A percentile compares a stretch with the other conserved stretches of the same genome.
Evolutionary conservation across 768 basidiomycete species (phyloP).

Genomic region (Dacryopinax primogenitus): DNA sequence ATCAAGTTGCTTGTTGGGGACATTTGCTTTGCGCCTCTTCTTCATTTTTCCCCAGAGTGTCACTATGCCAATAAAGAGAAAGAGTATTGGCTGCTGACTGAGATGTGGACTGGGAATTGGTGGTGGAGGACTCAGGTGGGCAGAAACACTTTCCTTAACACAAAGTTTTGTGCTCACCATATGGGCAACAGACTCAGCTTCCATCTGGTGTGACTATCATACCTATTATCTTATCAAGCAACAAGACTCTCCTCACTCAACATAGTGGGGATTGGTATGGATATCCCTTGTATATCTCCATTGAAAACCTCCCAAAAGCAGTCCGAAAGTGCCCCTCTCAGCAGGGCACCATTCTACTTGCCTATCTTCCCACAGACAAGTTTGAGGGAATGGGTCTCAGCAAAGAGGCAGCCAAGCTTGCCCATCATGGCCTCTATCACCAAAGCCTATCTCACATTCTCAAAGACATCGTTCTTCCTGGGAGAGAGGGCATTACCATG

Average conservation of each 20-base stretch:
- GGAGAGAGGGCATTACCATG: conserved; percentile 25
- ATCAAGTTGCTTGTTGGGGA: not conserved
- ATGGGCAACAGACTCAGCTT: not conserved
- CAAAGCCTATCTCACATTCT: conserved; percentile 28
- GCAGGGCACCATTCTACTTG: conserved; percentile 29
- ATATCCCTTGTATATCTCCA: conserved; percentile 25
- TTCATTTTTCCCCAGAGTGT: conserved; percentile 11
- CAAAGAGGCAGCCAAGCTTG: conserved; percentile 37
- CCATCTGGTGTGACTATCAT: conserved; percentile 20
- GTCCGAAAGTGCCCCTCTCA: conserved; percentile 28
- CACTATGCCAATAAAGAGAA: conserved; percentile 13
- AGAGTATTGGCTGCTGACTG: not conserved
- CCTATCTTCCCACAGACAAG: conserved; percentile 31
- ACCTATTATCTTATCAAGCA: conserved; percentile 24
- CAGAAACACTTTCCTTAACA: no score
- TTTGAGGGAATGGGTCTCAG: conserved; percentile 21
- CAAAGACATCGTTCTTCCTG: conserved; percentile 24
- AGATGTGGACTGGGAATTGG: conserved; percentile 6
- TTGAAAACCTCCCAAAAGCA: conserved; percentile 27
- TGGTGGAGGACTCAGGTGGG: not conserved
- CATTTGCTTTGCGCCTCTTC: not conserved
- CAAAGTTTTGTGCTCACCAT: not conserved
- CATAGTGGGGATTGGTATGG: conserved; percentile 26
- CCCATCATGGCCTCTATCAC: conserved; percentile 29
- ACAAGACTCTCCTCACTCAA: conserved; percentile 28